Evolutionary conservation across 1,284 basidiomycete species (phyloP).

Genomic region (Ceratorhiza oryzae-sativae): DNA sequence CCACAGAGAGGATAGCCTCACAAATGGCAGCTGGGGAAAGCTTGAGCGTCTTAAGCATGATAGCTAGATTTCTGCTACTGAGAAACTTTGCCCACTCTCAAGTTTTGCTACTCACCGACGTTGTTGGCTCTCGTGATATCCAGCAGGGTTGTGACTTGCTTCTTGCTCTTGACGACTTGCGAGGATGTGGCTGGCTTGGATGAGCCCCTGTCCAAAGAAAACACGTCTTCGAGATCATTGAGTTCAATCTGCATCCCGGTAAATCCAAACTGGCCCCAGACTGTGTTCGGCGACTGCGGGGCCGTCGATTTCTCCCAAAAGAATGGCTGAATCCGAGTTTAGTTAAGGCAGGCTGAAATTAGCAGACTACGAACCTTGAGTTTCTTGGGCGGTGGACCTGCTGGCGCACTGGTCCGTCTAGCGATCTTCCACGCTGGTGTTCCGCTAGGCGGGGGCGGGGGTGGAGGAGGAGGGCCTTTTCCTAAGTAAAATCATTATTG

Average conservation of each 20-base stretch:
- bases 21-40: constrained; percentile 68
- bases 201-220: constrained; percentile 65
- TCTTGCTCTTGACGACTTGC: constrained; percentile 53
- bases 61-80: constrained; percentile 57
- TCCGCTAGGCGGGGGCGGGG: constrained; percentile 49
- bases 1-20: constrained; percentile 69
- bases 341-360: background rate
- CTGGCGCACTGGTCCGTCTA: constrained; percentile 39
- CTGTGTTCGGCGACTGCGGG: constrained; percentile 58
- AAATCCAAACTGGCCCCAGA: constrained; percentile 71
- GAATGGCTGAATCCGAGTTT: constrained; percentile 62
- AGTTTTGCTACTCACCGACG: constrained; percentile 61
- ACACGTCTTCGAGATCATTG: constrained; percentile 76
- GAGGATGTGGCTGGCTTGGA: constrained; percentile 55
- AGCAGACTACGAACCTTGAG: constrained; percentile 55
- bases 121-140: constrained; percentile 87
- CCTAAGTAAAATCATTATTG: too few species aligned
- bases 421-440: constrained; percentile 28
- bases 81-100: constrained; percentile 22
- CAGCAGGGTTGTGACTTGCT: constrained; percentile 71
- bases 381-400: constrained; percentile 60
- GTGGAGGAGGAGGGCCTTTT: constrained; percentile 43
- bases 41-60: constrained; percentile 82
- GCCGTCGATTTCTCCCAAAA: constrained; percentile 85
- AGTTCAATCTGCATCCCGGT: constrained; percentile 60